These are phyloP conservation scores for Polymyxa betae DNA, from an alignment of 208 protist genomes.

Conservation along the genomic window DNA sequence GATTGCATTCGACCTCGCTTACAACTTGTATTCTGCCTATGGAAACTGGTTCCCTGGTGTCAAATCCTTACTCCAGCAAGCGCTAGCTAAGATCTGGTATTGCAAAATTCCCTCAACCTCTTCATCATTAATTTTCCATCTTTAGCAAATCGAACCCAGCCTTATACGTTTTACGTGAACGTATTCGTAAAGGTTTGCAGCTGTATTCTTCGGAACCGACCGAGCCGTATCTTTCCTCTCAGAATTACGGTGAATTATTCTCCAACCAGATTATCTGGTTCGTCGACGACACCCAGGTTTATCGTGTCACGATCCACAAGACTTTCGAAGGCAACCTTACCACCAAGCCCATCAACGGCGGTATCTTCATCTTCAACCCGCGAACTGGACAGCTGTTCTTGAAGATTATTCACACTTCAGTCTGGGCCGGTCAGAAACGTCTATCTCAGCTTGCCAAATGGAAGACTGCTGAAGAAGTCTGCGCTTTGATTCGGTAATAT, in stretches of 20 bases:
- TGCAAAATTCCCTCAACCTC: background rate
- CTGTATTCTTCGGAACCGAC: slow-evolving; percentile 99
- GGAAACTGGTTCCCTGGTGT: slow-evolving; percentile 98
- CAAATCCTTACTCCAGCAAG: slow-evolving; percentile 94
- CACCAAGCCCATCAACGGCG: slow-evolving; percentile 94
- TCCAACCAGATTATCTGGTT: slow-evolving; percentile 99
- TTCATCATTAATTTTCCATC: background rate
- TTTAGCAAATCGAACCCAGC: slow-evolving; percentile 96
- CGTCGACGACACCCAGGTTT: slow-evolving; percentile 83
- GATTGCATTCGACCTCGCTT: slow-evolving; percentile 98
- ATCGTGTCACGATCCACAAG: slow-evolving; percentile 99
- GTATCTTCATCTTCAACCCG: slow-evolving; percentile 99
- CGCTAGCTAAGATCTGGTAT: slow-evolving; percentile 96
- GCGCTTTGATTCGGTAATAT: slow-evolving; percentile 97
- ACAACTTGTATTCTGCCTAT: slow-evolving; percentile 86
- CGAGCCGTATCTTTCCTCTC: slow-evolving; percentile 94
- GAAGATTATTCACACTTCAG: slow-evolving; percentile 99
- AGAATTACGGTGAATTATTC: slow-evolving; percentile 94
- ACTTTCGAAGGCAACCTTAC: slow-evolving; percentile 91
- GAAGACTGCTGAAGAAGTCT: slow-evolving; percentile 99
- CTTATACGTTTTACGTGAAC: slow-evolving; percentile 98
- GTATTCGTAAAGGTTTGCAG: slow-evolving; percentile 98
- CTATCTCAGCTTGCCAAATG: slow-evolving; percentile 99
- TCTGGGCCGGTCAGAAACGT: slow-evolving; percentile 99
- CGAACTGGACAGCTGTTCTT: slow-evolving; percentile 98